These are phyloP conservation scores for Lentinula detonsa DNA, from an alignment of 768 basidiomycete species.

Conservation along the genomic window DNA sequence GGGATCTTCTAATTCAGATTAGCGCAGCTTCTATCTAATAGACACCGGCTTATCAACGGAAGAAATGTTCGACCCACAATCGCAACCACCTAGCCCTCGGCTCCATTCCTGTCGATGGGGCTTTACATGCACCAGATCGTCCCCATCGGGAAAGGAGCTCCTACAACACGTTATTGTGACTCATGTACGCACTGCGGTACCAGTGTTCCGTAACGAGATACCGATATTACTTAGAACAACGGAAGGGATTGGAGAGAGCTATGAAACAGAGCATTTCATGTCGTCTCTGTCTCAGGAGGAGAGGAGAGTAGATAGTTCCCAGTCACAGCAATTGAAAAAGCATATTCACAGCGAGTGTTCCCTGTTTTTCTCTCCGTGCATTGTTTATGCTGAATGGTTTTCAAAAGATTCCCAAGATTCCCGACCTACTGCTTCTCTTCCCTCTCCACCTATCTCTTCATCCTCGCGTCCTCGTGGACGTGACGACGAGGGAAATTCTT, in stretches of 20 bases:
- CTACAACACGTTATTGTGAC: conserved; percentile 39
- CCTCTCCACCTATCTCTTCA: conserved; percentile 1
- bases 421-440: background rate
- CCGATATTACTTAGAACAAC: conserved; percentile 34
- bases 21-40: background rate
- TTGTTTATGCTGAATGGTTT: background rate
- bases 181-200: conserved; percentile 38
- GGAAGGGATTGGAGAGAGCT: conserved; percentile 36
- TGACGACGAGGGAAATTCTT: background rate
- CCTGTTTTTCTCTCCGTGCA: background rate
- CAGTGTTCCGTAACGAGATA: conserved; percentile 41
- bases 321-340: background rate
- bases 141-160: conserved; percentile 30
- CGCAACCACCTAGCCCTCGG: background rate
- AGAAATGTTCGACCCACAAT: background rate
- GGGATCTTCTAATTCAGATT: background rate
- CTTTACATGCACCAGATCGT: conserved; percentile 41
- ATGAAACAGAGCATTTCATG: conserved; percentile 14
- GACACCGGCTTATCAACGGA: background rate
- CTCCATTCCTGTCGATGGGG: conserved; percentile 43
- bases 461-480: background rate
- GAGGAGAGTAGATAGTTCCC: background rate
- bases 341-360: background rate
- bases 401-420: background rate
- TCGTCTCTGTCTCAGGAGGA: background rate